phyloP scores from a whole-genome alignment of 2,329 filamentous ascomycete species.

The Anthostomella pinea region DNA sequence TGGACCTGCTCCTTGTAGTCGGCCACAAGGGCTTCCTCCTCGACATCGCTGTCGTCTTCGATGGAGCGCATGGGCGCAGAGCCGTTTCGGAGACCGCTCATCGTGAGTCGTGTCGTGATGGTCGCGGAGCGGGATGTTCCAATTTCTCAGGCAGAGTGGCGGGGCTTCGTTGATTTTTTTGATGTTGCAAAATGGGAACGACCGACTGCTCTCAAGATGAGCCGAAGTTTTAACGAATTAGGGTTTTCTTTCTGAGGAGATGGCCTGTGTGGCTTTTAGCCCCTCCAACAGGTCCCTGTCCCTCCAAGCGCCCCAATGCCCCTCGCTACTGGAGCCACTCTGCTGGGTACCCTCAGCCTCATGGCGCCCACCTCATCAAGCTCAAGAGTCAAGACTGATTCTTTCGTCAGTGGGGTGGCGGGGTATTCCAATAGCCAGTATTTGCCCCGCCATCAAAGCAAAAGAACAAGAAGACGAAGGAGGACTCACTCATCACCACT shows the following conservation, averaged over 20 bases:
- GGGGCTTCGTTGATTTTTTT: slow-evolving; percentile 30
- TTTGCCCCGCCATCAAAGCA: slow-evolving; percentile 7
- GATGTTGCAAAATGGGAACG: slow-evolving; percentile 12
- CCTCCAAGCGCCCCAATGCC: no score
- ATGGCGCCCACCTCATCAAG: no score
- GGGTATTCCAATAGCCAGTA: slow-evolving; percentile 2
- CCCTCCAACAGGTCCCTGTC: no score
- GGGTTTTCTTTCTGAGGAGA: slow-evolving; percentile 22
- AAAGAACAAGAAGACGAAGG: neutral
- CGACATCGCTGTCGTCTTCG: slow-evolving; percentile 85
- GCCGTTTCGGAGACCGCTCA: slow-evolving; percentile 63
- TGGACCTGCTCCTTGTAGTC: slow-evolving; percentile 96
- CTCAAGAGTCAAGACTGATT: no score
- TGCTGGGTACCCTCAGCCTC: no score
- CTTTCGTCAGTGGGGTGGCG: slow-evolving; percentile 3
- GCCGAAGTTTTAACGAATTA: slow-evolving; percentile 34
- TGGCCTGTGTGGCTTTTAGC: slow-evolving; percentile 13
- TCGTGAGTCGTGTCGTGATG: slow-evolving; percentile 33
- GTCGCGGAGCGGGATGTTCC: slow-evolving; percentile 20
- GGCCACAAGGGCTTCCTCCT: slow-evolving; percentile 93
- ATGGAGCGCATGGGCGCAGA: slow-evolving; percentile 57
- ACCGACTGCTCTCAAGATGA: no score
- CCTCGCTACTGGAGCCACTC: no score
- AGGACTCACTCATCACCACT: no score
- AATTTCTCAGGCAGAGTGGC: slow-evolving; percentile 10